Base-by-base conservation (phyloP, 2,329 filamentous ascomycete species). In the Diplodia mutila region DNA sequence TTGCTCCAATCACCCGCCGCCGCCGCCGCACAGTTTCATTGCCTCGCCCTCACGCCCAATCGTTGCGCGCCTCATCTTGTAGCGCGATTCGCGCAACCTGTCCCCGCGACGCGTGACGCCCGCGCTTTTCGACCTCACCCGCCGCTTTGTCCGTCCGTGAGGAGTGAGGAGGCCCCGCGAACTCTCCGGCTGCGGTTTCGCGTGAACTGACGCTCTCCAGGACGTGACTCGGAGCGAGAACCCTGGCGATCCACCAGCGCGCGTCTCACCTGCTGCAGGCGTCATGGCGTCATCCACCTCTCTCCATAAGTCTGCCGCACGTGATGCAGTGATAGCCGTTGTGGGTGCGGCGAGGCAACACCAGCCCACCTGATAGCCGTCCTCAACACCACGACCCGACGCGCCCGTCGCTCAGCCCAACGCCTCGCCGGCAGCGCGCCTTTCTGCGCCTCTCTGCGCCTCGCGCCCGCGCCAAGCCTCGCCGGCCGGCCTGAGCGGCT, bases 221-320 rank as follows among this genome's bases (percentile, higher is more conserved):
- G 39, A 21, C 37, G 16, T 39, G 55, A 18, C n/a, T 57, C 32
- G 32, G 55, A 48, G 55, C 32, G 21, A 46, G 57, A 61, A 61
- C 34, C 42, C 42, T 49, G 57, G 27, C 59, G 59, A 63, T 63
- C 59, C 59, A 63, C 42, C 57, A 48, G 55, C 37, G 55, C 23
- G 55, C 55, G 55, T 46, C 37, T 27, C 42, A 21, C 42, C 53
- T 59, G 54, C 59, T 63, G 59, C 59, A 63, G 59, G 4, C 9
- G 27, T 48, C 46, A 51, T 63, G 59, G 59, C 59, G 59, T 63
- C 59, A 63, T 51, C 59, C 53, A 12, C 32, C 18, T 4, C 21
- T 46, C 21, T 23, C 21, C 32, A 25, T n/a, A n/a, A n/a, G n/a
- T n/a, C n/a, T n/a, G n/a, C n/a, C 53, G n/a, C 54, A 59, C 54